Evolutionary conservation across 2,329 filamentous ascomycete species (phyloP).

Genomic region (Sarocladium brachiariae): DNA sequence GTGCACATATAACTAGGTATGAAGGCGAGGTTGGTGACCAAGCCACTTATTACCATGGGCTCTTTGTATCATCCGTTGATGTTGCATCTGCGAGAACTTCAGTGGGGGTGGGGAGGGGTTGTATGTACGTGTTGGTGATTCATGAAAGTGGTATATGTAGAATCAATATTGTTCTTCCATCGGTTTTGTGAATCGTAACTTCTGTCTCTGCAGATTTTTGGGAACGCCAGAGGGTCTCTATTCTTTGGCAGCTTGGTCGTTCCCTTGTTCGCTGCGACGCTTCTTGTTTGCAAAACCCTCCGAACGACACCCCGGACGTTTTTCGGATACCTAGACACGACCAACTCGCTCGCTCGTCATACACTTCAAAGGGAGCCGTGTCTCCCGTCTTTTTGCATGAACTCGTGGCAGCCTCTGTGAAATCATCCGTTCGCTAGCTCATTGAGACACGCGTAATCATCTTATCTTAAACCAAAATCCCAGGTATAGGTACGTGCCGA

Average conservation of each 20-base stretch:
- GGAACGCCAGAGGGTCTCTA: too few species aligned
- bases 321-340: background rate
- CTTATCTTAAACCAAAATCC: too few species aligned
- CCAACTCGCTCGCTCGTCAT: too few species aligned
- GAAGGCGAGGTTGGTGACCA: too few species aligned
- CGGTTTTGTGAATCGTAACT: background rate
- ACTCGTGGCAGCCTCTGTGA: too few species aligned
- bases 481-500: too few species aligned
- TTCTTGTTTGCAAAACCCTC: background rate
- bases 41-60: too few species aligned
- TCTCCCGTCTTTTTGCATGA: background rate
- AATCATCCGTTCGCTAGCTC: too few species aligned
- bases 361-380: background rate
- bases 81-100: background rate
- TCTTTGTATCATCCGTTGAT: background rate
- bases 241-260: too few species aligned
- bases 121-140: background rate
- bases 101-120: background rate
- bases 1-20: too few species aligned
- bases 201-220: too few species aligned
- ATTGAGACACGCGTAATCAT: too few species aligned
- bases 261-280: background rate
- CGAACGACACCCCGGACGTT: background rate
- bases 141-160: slow-evolving; percentile 2
- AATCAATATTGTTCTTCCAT: background rate